Evolutionary conservation across 2,329 filamentous ascomycete species (phyloP).

Genomic region (Ceratocystis harringtonii): DNA sequence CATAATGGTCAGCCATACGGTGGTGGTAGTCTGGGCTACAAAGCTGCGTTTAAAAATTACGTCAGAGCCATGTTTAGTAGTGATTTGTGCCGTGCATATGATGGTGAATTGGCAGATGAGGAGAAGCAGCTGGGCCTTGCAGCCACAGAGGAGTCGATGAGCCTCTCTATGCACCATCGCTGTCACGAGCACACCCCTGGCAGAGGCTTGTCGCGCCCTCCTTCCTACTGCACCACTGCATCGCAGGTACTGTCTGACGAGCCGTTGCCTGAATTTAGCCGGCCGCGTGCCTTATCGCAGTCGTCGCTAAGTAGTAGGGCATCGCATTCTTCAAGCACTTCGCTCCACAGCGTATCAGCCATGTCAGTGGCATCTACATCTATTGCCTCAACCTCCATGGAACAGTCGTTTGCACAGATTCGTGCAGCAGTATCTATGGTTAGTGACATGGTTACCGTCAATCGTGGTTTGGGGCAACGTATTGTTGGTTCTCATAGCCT

Average conservation of each 20-base stretch:
- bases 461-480: slow-evolving; percentile 25
- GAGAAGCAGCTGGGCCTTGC: slow-evolving; percentile 1
- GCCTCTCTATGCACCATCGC: slow-evolving; percentile 1
- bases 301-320: slow-evolving; percentile 6
- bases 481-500: slow-evolving; percentile 8
- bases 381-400: slow-evolving; percentile 27
- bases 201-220: slow-evolving; percentile 4
- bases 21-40: neutral
- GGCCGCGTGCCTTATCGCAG: slow-evolving; percentile 8
- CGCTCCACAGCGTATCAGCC: slow-evolving; percentile 7
- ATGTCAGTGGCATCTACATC: slow-evolving; percentile 3
- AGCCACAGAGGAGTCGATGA: neutral
- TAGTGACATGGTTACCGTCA: slow-evolving; percentile 31
- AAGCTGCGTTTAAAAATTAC: neutral
- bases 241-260: neutral
- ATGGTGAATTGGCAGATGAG: slow-evolving; percentile 1
- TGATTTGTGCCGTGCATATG: neutral
- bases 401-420: slow-evolving; percentile 35
- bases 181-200: neutral
- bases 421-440: slow-evolving; percentile 33
- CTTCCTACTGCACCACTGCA: slow-evolving; percentile 13
- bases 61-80: neutral
- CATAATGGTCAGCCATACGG: neutral
- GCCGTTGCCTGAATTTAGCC: neutral
- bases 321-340: slow-evolving; percentile 6